Evolutionary conservation across 495 filamentous ascomycete species (phyloP).

Genomic region (Friedmanniomyces simplex): DNA sequence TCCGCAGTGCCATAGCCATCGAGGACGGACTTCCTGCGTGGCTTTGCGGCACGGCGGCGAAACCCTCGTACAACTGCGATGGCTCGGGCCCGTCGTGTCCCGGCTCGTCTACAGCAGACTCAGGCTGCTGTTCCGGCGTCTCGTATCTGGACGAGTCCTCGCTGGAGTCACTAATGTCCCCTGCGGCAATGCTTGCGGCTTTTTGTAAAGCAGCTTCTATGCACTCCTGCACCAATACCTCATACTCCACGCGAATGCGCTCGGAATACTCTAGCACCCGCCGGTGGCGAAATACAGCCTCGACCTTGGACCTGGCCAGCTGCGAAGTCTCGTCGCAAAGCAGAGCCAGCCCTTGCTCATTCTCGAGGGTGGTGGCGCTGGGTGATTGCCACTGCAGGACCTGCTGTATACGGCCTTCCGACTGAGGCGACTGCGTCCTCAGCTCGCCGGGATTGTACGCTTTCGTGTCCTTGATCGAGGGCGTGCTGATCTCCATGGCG

Average conservation of each 20-base stretch:
- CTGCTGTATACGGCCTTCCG: constrained; percentile 83
- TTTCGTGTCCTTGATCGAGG: constrained; percentile 73
- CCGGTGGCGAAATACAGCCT: constrained; percentile 81
- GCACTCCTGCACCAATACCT: constrained; percentile 83
- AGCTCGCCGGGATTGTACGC: constrained; percentile 54
- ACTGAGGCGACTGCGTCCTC: constrained; percentile 87
- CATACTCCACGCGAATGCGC: constrained; percentile 86
- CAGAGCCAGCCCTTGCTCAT: constrained; percentile 82
- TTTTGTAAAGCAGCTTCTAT: constrained; percentile 86
- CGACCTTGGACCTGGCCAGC: constrained; percentile 75
- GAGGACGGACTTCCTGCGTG: constrained; percentile 42
- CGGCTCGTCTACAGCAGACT: not conserved
- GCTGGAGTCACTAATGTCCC: constrained; percentile 56
- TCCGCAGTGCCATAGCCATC: constrained; percentile 45
- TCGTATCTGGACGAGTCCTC: constrained; percentile 20
- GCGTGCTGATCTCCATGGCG: constrained; percentile 84
- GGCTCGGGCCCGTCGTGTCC: not conserved
- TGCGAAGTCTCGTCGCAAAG: constrained; percentile 80
- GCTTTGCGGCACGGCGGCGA: not conserved
- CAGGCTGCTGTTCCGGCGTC: constrained; percentile 38
- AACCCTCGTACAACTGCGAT: constrained; percentile 30
- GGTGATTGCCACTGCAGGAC: constrained; percentile 94
- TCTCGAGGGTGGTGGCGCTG: constrained; percentile 78
- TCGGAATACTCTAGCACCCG: constrained; percentile 93
- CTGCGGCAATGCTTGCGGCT: constrained; percentile 76